A percentile compares a stretch with the other conserved stretches of the same genome.
phyloP scores from a whole-genome alignment of 129 eudicot species.

The Tagetes erecta region DNA sequence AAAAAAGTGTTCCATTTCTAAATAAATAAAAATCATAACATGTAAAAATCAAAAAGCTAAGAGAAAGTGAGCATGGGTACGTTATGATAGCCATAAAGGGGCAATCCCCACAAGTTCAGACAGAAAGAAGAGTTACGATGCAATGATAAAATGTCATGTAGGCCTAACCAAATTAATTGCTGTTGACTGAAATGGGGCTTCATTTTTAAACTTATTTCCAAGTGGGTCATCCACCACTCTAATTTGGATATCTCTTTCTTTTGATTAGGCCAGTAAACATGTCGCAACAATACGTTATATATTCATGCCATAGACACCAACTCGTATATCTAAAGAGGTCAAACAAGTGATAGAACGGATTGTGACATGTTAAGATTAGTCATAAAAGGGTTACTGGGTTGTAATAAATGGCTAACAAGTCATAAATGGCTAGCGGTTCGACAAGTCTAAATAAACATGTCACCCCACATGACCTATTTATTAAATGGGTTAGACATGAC shows the following conservation, averaged over 20 bases:
- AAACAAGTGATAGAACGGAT: too few relatives aligned
- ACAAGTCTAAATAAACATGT: neutral
- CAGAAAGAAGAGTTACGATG: conserved; percentile 13
- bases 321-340: too few relatives aligned
- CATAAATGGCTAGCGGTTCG: neutral
- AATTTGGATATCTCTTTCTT: too few relatives aligned
- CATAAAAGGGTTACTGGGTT: neutral
- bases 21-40: neutral
- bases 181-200: neutral
- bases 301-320: too few relatives aligned
- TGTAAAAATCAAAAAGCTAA: neutral
- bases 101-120: conserved; percentile 1
- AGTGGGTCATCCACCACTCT: conserved; percentile 8
- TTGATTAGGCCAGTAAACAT: too few relatives aligned
- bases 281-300: too few relatives aligned
- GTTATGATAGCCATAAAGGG: neutral
- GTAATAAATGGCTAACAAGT: neutral
- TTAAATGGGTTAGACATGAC: neutral
- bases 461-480: neutral
- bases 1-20: neutral
- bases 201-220: conserved; percentile 6
- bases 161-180: neutral
- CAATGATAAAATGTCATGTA: neutral
- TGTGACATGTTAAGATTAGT: too few relatives aligned
- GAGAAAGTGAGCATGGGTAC: conserved; percentile 3